These are phyloP conservation scores for Collariella sp. DNA, from an alignment of 495 filamentous ascomycete species.

Conservation along the genomic window DNA sequence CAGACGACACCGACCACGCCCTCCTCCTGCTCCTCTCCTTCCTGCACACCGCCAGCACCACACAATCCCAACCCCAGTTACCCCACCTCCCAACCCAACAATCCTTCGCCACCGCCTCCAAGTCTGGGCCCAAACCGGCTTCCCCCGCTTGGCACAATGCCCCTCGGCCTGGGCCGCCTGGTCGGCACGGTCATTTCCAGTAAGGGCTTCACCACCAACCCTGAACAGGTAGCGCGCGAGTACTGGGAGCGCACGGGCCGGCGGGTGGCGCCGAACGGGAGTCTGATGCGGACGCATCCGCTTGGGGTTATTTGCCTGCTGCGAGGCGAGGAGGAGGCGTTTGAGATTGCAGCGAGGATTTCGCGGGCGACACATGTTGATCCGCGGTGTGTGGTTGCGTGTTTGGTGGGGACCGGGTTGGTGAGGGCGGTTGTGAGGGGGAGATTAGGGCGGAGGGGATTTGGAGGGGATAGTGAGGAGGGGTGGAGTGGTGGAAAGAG, in stretches of 20 bases:
- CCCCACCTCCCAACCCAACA: neutral
- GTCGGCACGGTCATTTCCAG: conserved; percentile 28
- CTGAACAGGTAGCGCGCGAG: conserved; percentile 23
- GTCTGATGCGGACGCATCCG: conserved; percentile 41
- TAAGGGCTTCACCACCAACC: conserved; percentile 24
- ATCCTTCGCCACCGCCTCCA: conserved; percentile 16
- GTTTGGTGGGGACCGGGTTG: conserved; percentile 34
- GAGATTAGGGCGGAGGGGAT: conserved; percentile 31
- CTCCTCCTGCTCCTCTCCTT: conserved; percentile 37
- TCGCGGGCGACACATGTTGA: conserved; percentile 37
- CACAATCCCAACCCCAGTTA: neutral
- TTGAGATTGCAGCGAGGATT: conserved; percentile 21
- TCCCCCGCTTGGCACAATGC: conserved; percentile 31
- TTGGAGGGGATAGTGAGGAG: conserved; percentile 26
- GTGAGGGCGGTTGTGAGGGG: conserved; percentile 35
- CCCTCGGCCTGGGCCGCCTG: conserved; percentile 35
- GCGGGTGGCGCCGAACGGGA: conserved; percentile 39
- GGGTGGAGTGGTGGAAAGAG: conserved; percentile 17
- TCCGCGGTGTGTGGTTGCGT: conserved; percentile 38
- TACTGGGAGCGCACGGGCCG: conserved; percentile 28
- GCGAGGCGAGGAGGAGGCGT: conserved; percentile 25
- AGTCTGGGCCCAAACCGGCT: conserved; percentile 37
- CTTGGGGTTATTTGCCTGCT: conserved; percentile 35
- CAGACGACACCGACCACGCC: conserved; percentile 46
- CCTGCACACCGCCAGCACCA: conserved; percentile 26